These are phyloP conservation scores for Cyberlindnera xylosilytica DNA, from an alignment of 805 yeast species.

Conservation along the genomic window DNA sequence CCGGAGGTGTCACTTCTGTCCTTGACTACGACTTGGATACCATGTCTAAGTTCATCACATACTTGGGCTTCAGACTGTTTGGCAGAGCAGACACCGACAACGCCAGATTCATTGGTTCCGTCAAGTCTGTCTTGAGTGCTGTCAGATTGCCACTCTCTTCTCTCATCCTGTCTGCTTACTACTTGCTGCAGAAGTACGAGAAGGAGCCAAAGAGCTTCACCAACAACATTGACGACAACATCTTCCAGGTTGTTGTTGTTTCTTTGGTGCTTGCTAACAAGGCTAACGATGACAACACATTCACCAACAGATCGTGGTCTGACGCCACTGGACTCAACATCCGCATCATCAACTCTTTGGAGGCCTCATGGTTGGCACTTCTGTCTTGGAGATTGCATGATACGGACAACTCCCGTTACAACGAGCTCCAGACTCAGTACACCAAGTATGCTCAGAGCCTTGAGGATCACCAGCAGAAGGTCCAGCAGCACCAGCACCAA, in stretches of 20 bases:
- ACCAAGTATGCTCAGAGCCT: constrained; percentile 23
- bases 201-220: constrained; percentile 33
- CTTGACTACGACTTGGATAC: constrained; percentile 74
- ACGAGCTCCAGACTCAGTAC: constrained; percentile 24
- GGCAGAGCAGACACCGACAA: constrained; percentile 43
- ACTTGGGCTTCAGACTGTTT: constrained; percentile 68
- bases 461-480: constrained; percentile 22
- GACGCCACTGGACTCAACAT: constrained; percentile 86
- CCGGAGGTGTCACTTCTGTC: constrained; percentile 75
- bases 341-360: constrained; percentile 57
- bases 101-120: constrained; percentile 50
- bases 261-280: constrained; percentile 85
- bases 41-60: constrained; percentile 79
- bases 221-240: constrained; percentile 31
- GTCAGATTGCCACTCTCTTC: constrained; percentile 87
- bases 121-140: constrained; percentile 71
- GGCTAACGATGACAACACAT: constrained; percentile 94
- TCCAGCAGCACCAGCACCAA: constrained; percentile 12
- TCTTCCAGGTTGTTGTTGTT: constrained; percentile 57
- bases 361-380: constrained; percentile 63
- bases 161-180: constrained; percentile 73
- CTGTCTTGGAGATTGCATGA: constrained; percentile 59
- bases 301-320: constrained; percentile 92
- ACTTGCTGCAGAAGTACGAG: constrained; percentile 61
- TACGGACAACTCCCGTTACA: constrained; percentile 25